phyloP scores from a whole-genome alignment of 495 filamentous ascomycete genomes.

The Podospora sp. region DNA sequence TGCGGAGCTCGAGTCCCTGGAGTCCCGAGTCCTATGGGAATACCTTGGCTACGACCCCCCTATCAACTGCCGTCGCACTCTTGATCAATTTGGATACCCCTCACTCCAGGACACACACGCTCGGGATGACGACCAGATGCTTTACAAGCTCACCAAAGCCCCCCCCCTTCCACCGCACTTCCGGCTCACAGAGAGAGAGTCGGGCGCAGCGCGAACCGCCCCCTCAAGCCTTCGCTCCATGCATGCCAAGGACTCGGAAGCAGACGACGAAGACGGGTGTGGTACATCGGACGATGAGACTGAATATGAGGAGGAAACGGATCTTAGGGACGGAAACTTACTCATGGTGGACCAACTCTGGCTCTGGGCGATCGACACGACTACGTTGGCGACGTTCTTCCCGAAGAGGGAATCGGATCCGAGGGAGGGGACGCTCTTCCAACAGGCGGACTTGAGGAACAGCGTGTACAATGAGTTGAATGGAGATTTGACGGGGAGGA shows the following conservation, averaged over 20 bases:
- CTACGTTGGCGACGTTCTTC: conserved; percentile 61
- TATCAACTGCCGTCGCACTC: conserved; percentile 63
- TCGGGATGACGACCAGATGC: conserved; percentile 69
- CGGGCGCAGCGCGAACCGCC: neutral
- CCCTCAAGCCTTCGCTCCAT: neutral
- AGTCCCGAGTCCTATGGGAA: conserved; percentile 65
- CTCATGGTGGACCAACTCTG: conserved; percentile 73
- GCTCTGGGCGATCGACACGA: conserved; percentile 66
- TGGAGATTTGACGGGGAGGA: conserved; percentile 65
- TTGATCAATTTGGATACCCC: conserved; percentile 70
- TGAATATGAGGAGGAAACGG: conserved; percentile 36
- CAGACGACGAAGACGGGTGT: conserved; percentile 2
- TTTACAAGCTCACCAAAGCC: conserved; percentile 66
- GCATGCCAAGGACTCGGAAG: conserved; percentile 1
- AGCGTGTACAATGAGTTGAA: conserved; percentile 71
- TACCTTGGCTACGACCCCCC: conserved; percentile 66
- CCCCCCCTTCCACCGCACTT: conserved; percentile 14
- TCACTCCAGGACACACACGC: conserved; percentile 63
- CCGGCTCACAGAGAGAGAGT: neutral
- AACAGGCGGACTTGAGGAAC: conserved; percentile 63
- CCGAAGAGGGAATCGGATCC: conserved; percentile 52
- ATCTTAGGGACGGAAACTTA: conserved; percentile 61
- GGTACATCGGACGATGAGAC: conserved; percentile 27
- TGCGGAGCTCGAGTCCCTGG: conserved; percentile 54
- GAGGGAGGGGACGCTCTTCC: conserved; percentile 59